Percentiles rank a stretch among this genome's conserved stretches.
phyloP scores from a whole-genome alignment of 176 grass and related monocot species.

The Panicum miliaceum region DNA sequence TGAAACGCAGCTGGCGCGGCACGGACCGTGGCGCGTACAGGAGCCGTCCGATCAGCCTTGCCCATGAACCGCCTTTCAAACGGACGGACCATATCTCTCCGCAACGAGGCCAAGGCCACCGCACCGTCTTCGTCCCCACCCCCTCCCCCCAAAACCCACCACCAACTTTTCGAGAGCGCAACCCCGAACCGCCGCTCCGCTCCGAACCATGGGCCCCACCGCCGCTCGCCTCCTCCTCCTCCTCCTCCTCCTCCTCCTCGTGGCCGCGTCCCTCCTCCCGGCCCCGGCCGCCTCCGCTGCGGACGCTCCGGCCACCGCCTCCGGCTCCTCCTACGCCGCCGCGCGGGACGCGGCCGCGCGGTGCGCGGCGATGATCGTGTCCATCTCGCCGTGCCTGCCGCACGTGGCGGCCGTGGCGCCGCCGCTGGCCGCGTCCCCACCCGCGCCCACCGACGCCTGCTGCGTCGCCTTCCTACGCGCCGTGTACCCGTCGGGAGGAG shows the following conservation, averaged over 20 bases:
- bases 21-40: neutral
- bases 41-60: neutral
- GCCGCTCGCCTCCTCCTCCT: neutral
- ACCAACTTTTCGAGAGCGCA: neutral
- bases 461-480: constrained; percentile 58
- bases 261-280: neutral
- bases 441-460: constrained; percentile 45
- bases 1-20: too few relatives aligned
- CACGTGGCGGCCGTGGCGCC: constrained; percentile 42
- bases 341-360: constrained; percentile 3
- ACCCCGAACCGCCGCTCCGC: neutral
- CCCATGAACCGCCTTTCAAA: neutral
- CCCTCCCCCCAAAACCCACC: neutral
- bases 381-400: constrained; percentile 54
- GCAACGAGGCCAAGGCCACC: too few relatives aligned
- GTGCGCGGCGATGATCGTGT: constrained; percentile 35
- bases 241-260: neutral
- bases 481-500: constrained; percentile 17
- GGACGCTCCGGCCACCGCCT: neutral
- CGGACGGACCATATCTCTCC: neutral
- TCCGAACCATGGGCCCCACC: constrained; percentile 7
- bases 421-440: neutral
- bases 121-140: neutral
- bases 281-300: neutral
- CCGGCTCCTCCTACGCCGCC: neutral